These are phyloP conservation scores for Stagonosporopsis rhizophila DNA, from an alignment of 2,329 filamentous ascomycete genomes.

Conservation along the genomic window DNA sequence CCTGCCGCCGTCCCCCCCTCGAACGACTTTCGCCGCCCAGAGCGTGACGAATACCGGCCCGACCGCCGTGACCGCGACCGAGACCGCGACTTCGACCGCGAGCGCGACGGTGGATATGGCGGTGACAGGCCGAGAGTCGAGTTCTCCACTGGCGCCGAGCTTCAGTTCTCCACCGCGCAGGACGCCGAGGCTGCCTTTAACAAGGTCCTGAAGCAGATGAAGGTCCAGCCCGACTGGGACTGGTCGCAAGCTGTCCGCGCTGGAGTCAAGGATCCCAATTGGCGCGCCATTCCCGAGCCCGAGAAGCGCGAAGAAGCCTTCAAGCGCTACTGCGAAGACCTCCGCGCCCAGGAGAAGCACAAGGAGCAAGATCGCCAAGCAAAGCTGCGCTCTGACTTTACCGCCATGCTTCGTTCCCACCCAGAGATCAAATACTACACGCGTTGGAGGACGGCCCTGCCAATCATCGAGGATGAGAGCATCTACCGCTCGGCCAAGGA, in stretches of 20 bases:
- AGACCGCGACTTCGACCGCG: slow-evolving; percentile 47
- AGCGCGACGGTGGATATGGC: slow-evolving; percentile 57
- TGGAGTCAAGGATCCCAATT: slow-evolving; percentile 89
- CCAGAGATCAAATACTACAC: slow-evolving; percentile 98
- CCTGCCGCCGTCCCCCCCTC: slow-evolving; percentile 51
- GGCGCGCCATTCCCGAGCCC: slow-evolving; percentile 89
- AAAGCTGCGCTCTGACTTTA: slow-evolving; percentile 92
- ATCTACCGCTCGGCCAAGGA: slow-evolving; percentile 91
- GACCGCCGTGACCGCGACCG: slow-evolving; percentile 40
- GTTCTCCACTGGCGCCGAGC: slow-evolving; percentile 62
- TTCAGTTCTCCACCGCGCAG: slow-evolving; percentile 63
- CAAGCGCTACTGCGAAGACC: slow-evolving; percentile 91
- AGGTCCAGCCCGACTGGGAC: slow-evolving; percentile 88
- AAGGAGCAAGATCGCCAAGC: slow-evolving; percentile 90
- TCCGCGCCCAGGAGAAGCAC: slow-evolving; percentile 91
- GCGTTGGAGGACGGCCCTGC: slow-evolving; percentile 93
- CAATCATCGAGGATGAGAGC: slow-evolving; percentile 92
- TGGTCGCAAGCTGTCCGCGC: slow-evolving; percentile 90
- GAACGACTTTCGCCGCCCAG: slow-evolving; percentile 48
- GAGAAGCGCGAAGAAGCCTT: slow-evolving; percentile 90
- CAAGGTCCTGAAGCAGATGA: slow-evolving; percentile 84
- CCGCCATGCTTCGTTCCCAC: slow-evolving; percentile 93
- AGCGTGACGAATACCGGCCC: slow-evolving; percentile 39
- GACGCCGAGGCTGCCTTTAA: slow-evolving; percentile 93
- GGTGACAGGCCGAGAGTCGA: slow-evolving; percentile 41